phyloP scores from a whole-genome alignment of 768 basidiomycete genomes.

The Lactifluus pinguis region DNA sequence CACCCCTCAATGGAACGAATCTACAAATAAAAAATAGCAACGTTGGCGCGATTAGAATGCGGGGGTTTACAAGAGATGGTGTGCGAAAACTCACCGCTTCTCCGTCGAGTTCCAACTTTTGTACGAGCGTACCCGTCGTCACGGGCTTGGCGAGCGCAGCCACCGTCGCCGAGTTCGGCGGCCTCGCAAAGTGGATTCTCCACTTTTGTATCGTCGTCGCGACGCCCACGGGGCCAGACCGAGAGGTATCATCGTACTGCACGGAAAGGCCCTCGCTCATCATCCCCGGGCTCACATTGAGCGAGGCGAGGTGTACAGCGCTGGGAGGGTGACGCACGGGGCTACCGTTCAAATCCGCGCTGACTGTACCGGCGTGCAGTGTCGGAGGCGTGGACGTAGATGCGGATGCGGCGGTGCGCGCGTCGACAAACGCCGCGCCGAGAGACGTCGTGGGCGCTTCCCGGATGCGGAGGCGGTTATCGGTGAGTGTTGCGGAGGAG shows the following conservation, averaged over 20 bases:
- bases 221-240: not conserved
- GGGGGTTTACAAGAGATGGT: not conserved
- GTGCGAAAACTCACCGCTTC: constrained; percentile 32
- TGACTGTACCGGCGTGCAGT: not conserved
- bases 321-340: not conserved
- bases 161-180: constrained; percentile 30
- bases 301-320: not conserved
- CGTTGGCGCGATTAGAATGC: not conserved
- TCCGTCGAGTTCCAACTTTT: constrained; percentile 30
- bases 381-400: no score
- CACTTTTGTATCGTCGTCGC: constrained; percentile 25
- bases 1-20: constrained; percentile 25
- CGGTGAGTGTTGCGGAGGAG: not conserved
- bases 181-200: constrained; percentile 34
- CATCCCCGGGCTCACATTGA: constrained; percentile 7
- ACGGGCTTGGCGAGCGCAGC: constrained; percentile 26
- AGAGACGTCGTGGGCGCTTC: not conserved
- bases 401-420: not conserved
- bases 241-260: constrained; percentile 8
- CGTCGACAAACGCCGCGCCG: constrained; percentile 3
- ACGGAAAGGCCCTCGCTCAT: constrained; percentile 15
- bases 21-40: not conserved
- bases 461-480: not conserved
- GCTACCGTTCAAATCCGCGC: not conserved
- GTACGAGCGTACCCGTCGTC: constrained; percentile 22